phyloP scores from a whole-genome alignment of 2,329 filamentous ascomycete genomes.

The Sporothrix brunneoviolacea region DNA sequence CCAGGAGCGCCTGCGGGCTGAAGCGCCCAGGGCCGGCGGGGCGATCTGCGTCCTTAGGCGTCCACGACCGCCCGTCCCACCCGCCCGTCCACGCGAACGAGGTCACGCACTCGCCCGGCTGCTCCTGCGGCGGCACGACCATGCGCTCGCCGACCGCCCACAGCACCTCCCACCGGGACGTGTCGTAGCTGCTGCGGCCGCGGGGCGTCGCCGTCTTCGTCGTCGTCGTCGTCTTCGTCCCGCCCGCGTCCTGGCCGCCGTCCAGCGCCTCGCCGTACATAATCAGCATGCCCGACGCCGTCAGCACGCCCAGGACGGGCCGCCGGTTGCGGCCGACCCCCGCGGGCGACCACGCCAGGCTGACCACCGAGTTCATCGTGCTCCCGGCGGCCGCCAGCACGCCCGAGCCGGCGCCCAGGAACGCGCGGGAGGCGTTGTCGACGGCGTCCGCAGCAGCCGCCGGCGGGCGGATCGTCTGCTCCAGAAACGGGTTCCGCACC shows the following conservation, averaged over 20 bases:
- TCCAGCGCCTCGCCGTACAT: conserved; percentile 42
- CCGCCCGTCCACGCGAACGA: conserved; percentile 47
- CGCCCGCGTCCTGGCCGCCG: conserved; percentile 4
- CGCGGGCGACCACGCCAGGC: conserved; percentile 51
- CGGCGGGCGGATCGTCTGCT: too few relatives aligned
- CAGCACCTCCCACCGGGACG: conserved; percentile 43
- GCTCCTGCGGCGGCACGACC: conserved; percentile 37
- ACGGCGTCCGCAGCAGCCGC: conserved; percentile 7
- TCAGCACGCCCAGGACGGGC: conserved; percentile 44
- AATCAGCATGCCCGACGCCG: conserved; percentile 42
- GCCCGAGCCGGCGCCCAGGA: conserved; percentile 23
- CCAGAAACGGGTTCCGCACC: not conserved
- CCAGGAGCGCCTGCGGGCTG: conserved; percentile 35
- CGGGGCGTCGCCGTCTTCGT: conserved; percentile 10
- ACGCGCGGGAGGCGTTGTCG: conserved; percentile 19
- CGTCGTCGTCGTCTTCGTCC: not conserved
- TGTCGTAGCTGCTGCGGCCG: conserved; percentile 22
- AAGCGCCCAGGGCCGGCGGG: too few relatives aligned
- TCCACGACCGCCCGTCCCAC: not conserved
- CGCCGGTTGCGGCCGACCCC: conserved; percentile 49
- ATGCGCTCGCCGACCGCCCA: conserved; percentile 51
- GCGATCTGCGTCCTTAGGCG: not conserved
- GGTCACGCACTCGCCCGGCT: conserved; percentile 40
- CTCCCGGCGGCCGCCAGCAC: conserved; percentile 41
- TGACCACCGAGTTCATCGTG: conserved; percentile 48